A percentile compares a stretch with the other conserved stretches of the same genome.
These are phyloP conservation scores for Cylindrodendrum hubeiense DNA, from an alignment of 2,329 filamentous ascomycete genomes.

Conservation along the genomic window DNA sequence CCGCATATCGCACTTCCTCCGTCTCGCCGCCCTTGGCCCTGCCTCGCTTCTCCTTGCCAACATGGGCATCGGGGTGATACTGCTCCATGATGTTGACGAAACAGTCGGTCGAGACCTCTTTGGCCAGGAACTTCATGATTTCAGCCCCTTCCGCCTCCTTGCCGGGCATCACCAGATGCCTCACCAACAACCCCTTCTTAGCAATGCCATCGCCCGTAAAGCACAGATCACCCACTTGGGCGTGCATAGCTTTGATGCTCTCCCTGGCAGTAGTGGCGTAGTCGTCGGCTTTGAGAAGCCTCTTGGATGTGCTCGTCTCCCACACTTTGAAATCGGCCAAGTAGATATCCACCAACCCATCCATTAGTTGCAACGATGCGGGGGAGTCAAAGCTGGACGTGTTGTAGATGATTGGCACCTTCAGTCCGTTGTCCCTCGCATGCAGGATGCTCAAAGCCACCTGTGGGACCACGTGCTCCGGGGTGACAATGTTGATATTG, in stretches of 20 bases:
- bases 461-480: conserved; percentile 88
- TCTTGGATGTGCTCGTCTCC: conserved; percentile 73
- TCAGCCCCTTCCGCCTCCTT: conserved; percentile 78
- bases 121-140: conserved; percentile 83
- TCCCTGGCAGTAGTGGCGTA: conserved; percentile 80
- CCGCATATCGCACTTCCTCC: conserved; percentile 73
- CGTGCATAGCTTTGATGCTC: conserved; percentile 84
- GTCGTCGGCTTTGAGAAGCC: conserved; percentile 82
- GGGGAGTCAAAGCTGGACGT: conserved; percentile 85
- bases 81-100: conserved; percentile 94
- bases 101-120: conserved; percentile 78
- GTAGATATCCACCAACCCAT: conserved; percentile 87
- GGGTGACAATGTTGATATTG: conserved; percentile 90
- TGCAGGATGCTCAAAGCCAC: conserved; percentile 82
- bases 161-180: conserved; percentile 89
- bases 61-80: conserved; percentile 84
- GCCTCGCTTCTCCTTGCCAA: conserved; percentile 73
- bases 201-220: conserved; percentile 87
- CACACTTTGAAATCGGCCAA: conserved; percentile 92
- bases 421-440: conserved; percentile 77
- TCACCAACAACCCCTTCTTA: conserved; percentile 79
- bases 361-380: conserved; percentile 77
- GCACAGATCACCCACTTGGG: conserved; percentile 84
- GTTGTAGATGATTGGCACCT: conserved; percentile 85
- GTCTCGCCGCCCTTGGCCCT: conserved; percentile 42